Evolutionary conservation across 257 asterid species (phyloP).

Genomic region (Solanum verrucosum): DNA sequence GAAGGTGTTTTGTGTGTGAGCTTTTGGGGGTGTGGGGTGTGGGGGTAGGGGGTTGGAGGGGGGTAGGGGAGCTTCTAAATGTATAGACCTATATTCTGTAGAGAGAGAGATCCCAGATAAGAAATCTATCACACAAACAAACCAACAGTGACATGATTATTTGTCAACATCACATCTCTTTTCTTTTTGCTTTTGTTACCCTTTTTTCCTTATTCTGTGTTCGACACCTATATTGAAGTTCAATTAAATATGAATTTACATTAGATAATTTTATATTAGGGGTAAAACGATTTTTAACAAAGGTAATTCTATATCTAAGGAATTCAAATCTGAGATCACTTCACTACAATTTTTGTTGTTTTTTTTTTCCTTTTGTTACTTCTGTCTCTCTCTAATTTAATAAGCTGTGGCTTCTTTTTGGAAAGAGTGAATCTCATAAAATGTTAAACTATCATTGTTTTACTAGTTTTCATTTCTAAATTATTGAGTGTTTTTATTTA

Average conservation of each 20-base stretch:
- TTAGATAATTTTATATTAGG: too few relatives aligned
- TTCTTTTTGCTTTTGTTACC: neutral
- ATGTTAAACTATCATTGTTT: neutral
- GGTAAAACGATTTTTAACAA: too few relatives aligned
- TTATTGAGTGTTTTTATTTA: neutral
- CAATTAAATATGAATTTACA: fast-evolving
- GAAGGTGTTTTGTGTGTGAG: conserved; percentile 20
- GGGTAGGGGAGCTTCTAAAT: neutral
- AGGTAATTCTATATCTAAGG: fast-evolving
- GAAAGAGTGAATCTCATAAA: neutral
- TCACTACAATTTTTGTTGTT: too few relatives aligned
- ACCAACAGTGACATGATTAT: conserved; percentile 1
- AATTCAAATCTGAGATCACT: too few relatives aligned
- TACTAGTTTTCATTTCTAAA: neutral
- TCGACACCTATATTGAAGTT: too few relatives aligned
- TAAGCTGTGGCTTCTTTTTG: neutral
- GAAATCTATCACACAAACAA: conserved; percentile 4
- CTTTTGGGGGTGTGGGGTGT: neutral
- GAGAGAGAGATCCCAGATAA: conserved; percentile 3
- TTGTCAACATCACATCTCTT: neutral
- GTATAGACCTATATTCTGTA: neutral
- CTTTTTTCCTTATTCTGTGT: neutral
- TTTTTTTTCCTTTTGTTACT: neutral
- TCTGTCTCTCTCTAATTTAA: neutral
- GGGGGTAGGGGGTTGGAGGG: neutral